Evolutionary conservation across 805 yeast genomes (phyloP), one percentile per base, ranked within the genome.

Genomic region (Metschnikowia similis): DNA sequence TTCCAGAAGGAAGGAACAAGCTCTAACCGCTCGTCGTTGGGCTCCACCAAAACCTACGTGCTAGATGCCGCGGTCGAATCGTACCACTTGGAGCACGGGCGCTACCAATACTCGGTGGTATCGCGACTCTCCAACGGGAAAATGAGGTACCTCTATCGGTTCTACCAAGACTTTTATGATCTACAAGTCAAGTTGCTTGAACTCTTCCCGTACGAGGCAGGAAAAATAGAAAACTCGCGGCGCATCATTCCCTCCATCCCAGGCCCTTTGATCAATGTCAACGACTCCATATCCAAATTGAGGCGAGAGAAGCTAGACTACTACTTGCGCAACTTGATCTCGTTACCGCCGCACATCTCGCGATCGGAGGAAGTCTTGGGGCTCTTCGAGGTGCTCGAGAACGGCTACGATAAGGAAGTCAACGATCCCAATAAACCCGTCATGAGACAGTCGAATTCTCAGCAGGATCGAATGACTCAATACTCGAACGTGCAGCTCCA

Each of bases 161-260:
- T 80, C 69, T 94, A 94, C 69, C 97, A 92, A 66, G 99, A 94
- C 70, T 94, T 94, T 64, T 94, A 91, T 66, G 96, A 94, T 65
- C 80, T 91, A 64, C 99, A 94, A 65, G 90, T 90, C 47, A 81
- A 78, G 54, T 72, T 94, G 45, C 74, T 92, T 45, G 94, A 87
- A 59, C 76, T 83, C 28, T 94, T 87, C 75, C 97, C 97, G 7
- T 82, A 79, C 52, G 99, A 92, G 67, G 96, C 97, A 8, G 97
- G 97, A 11, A 83, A 89, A 57, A 84, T 82, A 40, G 85, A 83
- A 48, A 87, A 87, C 66, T 75, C 82, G 28, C 81, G 83, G 47
- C 81, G 99, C 56, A 84, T 87, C 30, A 76, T 94, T 50, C 99
- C 99, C 7, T 89, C 85, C 56, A 91, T 94, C 61, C 98, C 99